A percentile compares a stretch with the other conserved stretches of the same genome.
phyloP scores from a whole-genome alignment of 2,329 filamentous ascomycete genomes.

The Fusarium multiceps region DNA sequence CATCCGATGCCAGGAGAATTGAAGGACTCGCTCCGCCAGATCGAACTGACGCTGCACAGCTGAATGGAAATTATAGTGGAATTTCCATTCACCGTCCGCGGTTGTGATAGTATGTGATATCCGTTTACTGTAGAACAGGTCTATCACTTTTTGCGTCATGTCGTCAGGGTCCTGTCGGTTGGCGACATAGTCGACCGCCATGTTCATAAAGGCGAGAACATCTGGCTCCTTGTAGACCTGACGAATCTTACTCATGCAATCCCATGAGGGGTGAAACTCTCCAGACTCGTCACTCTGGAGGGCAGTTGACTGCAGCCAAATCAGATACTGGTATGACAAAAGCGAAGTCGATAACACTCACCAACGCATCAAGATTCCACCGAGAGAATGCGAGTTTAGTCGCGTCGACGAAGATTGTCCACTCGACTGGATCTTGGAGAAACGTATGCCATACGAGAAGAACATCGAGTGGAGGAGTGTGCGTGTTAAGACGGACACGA shows the following conservation, averaged over 20 bases:
- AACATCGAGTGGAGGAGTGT: conserved; percentile 26
- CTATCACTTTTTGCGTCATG: not conserved
- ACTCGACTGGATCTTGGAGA: conserved; percentile 13
- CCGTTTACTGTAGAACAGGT: conserved; percentile 1
- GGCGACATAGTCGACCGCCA: conserved; percentile 8
- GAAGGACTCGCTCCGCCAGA: conserved; percentile 15
- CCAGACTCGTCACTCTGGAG: conserved; percentile 1
- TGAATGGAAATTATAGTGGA: conserved; percentile 23
- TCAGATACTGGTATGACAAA: conserved; percentile 2
- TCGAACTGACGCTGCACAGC: conserved; percentile 23
- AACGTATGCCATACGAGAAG: conserved; percentile 32
- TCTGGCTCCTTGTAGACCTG: conserved; percentile 5
- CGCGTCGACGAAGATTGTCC: not conserved
- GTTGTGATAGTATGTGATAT: conserved; percentile 1
- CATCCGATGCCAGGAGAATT: conserved; percentile 39
- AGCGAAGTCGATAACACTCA: not conserved
- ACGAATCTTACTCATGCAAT: conserved; percentile 4
- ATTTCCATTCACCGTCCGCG: not conserved
- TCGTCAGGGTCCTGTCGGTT: not conserved
- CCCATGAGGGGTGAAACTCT: conserved; percentile 6
- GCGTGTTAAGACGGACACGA: not conserved
- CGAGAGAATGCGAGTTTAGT: not conserved
- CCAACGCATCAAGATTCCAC: conserved; percentile 25
- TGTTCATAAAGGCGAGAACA: conserved; percentile 5
- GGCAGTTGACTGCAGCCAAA: conserved; percentile 1